Base-by-base conservation (phyloP, 768 basidiomycete genomes). In the Lactarius sanguifluus region DNA sequence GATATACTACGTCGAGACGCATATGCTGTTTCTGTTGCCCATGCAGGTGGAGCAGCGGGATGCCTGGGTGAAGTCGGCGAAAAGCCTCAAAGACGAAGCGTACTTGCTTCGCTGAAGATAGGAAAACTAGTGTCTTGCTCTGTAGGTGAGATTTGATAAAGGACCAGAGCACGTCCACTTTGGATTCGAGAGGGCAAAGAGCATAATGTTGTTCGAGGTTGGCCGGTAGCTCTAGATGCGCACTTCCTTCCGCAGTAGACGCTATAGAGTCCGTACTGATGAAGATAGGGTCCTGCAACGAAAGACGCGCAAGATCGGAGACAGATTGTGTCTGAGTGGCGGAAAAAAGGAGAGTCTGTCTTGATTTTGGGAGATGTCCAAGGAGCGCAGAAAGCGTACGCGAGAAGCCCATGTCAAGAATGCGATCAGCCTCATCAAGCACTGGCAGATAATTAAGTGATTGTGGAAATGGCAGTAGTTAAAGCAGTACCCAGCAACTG, bases 1-100 rank as follows among this genome's bases (percentile, higher is more conserved):
- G 88, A 72, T 85, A 83, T 75, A 93, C 98, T 79, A 91, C 90
- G 57, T 84, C 81, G 62, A 98, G 78, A 57, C 96, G 85, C 41
- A 92, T 88, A n/a, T 88, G 83, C 74, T 97, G 96, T 75, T 97
- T 98, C 74, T 97, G 95, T 75, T 97, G 98, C 40, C 96, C 96
- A 72, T 98, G 95, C 9, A 99, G 79, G 74, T 96, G 91, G 25
- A 99, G 83, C n/a, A 99, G 82, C 4, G 96, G 87, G 5, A 94
- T 81, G 71, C 96, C 96, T 0, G 96, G 96, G 69, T 96, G 96
- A 82, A 99, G 86, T 76, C 90, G 90, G 79, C 94, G 90, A 77
- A 99, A 98, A 18, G 91, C 92, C 79, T 97, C 96, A 73, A 91
- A 98, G 8, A 91, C 89, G 76, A 98, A 98, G 23, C 96, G 93